Evolutionary conservation across 345 rosid genomes (phyloP), one percentile per base, ranked within the genome.

Genomic region (Crucihimalaya himalaica): DNA sequence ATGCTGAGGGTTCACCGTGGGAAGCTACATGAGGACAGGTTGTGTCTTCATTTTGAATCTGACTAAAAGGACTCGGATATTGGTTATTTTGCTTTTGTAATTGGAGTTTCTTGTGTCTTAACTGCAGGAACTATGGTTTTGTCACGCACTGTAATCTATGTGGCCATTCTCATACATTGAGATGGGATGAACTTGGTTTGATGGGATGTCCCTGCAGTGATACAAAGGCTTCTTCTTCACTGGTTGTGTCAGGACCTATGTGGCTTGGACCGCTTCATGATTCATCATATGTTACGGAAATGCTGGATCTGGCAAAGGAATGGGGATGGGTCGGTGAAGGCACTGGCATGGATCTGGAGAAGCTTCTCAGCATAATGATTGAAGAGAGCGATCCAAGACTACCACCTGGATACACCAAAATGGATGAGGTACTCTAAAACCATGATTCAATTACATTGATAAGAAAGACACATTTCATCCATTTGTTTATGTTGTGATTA

Each of bases 191-290:
- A 51, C 91, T 94, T 68, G 89, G 93, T 70, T 75, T 63, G 61
- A 82, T 89, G 32, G 71, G 82, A 37, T 91, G 97, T 80, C 74
- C 82, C 32, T 91, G 95, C 81, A 62, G 78, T 57, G 80, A 75
- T 31, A 73, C 71, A 32, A 81, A 82, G 75, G 92, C 63, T 66
- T 68, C 84, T 57, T 46, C 86, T 46, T 82, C 89, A 5, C 72
- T 81, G 10, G 81, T 79, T 19, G 87, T 89, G 11, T 85, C 96
- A 0, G 98, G 90, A 53, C 95, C 98, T 40, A 46, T 94, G 51
- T 91, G 96, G 97, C 85, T 84, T 32, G 98, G 96, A 62, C 89
- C 96, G 40, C 95, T 94, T 75, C 98, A 91, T 55, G 74, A 79
- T 23, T 82, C 82, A 31, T 56, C 84, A n/a, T 86, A 85, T 76